Conservation (phyloP, 2,329 filamentous ascomycete genomes). For the Sporothrix luriei region DNA sequence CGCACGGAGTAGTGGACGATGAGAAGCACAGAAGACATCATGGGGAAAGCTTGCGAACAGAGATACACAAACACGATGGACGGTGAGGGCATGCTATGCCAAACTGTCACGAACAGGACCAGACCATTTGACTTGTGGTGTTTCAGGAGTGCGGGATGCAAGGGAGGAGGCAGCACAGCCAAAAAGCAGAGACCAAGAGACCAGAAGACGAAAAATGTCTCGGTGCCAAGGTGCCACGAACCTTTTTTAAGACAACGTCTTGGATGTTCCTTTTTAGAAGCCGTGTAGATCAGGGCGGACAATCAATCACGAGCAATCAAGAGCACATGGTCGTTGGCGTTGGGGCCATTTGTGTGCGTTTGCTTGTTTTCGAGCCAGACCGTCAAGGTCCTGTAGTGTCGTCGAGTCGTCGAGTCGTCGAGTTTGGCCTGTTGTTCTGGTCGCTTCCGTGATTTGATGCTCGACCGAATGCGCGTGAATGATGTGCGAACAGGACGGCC, state of each 20-base stretch:
- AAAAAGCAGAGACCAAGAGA: not conserved
- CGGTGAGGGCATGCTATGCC: not conserved
- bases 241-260: conserved; percentile 27
- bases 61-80: not conserved
- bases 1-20: not conserved
- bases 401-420: no score
- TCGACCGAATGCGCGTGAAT: conserved; percentile 18
- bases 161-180: conserved; percentile 14
- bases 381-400: not conserved
- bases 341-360: not conserved
- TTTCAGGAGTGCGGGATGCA: conserved; percentile 33
- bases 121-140: conserved; percentile 10
- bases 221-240: conserved; percentile 18
- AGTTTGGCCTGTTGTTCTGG: not conserved
- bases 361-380: not conserved
- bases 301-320: conserved; percentile 29
- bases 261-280: conserved; percentile 1
- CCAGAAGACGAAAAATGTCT: conserved; percentile 5
- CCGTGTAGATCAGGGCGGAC: conserved; percentile 28
- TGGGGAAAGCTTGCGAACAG: conserved; percentile 8
- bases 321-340: not conserved
- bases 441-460: not conserved
- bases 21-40: conserved; percentile 1
- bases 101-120: not conserved
- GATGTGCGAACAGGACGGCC: conserved; percentile 5